These are phyloP conservation scores for Hippophae rhamnoides DNA, from an alignment of 306 rosid species.

Conservation along the genomic window DNA sequence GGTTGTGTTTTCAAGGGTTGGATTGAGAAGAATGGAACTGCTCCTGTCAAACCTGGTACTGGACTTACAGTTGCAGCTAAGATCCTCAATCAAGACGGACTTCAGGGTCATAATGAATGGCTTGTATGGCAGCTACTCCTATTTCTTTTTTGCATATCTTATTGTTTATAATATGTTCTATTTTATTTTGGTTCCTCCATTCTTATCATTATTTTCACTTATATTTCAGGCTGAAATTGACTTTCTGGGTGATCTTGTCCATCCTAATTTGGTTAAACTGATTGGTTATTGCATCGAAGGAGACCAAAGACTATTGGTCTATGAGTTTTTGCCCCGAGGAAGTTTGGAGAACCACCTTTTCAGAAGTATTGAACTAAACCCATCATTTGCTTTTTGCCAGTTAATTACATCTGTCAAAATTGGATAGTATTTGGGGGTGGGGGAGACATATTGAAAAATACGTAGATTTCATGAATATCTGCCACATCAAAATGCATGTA, in stretches of 20 bases:
- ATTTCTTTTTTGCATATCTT: constrained; percentile 5
- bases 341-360: constrained; percentile 98
- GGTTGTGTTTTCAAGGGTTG: constrained; percentile 99
- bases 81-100: constrained; percentile 89
- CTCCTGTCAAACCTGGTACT: constrained; percentile 94
- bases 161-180: not conserved
- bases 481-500: not conserved
- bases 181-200: not conserved
- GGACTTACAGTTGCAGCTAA: constrained; percentile 98
- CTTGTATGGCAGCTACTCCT: constrained; percentile 49
- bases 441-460: too few relatives aligned
- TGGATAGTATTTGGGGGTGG: too few relatives aligned
- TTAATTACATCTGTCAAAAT: not conserved
- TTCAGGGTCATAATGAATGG: constrained; percentile 99
- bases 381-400: constrained; percentile 14
- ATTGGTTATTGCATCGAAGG: constrained; percentile 91
- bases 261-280: constrained; percentile 83
- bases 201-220: constrained; percentile 17
- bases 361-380: constrained; percentile 57
- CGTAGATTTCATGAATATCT: not conserved
- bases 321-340: constrained; percentile 97
- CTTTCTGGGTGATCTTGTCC: constrained; percentile 85
- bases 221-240: constrained; percentile 78
- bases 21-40: constrained; percentile 94
- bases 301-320: constrained; percentile 79